Conservation (phyloP, 2,329 filamentous ascomycete species). For the Venturia oleaginea region DNA sequence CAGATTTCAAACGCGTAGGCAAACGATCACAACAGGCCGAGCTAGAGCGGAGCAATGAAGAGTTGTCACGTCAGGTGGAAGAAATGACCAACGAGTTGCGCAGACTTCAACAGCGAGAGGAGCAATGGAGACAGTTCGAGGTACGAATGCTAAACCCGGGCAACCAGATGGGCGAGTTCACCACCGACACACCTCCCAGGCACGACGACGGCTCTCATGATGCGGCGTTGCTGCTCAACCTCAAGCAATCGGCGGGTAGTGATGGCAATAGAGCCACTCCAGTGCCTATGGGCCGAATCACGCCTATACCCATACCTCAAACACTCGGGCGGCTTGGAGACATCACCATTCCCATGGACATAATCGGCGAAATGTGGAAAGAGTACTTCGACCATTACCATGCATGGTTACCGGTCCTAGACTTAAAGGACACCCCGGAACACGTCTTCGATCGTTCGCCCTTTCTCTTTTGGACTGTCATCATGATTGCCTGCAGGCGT, state of each 20-base stretch:
- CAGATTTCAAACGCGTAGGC: constrained; percentile 75
- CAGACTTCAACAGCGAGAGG: constrained; percentile 2
- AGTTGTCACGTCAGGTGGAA: constrained; percentile 46
- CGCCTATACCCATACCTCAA: constrained; percentile 30
- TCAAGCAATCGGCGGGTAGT: constrained; percentile 40
- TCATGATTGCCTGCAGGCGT: constrained; percentile 65
- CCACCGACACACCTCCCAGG: background rate
- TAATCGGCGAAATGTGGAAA: constrained; percentile 51
- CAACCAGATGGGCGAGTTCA: constrained; percentile 10
- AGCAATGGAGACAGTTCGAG: constrained; percentile 2
- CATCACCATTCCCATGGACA: constrained; percentile 33
- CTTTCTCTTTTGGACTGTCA: constrained; percentile 77
- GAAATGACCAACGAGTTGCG: constrained; percentile 42
- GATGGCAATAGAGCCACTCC: constrained; percentile 9
- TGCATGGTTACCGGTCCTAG: constrained; percentile 68
- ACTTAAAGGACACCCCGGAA: constrained; percentile 58
- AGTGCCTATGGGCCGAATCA: constrained; percentile 26
- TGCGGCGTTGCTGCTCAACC: constrained; percentile 56
- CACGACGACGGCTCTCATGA: constrained; percentile 48
- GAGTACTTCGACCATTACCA: constrained; percentile 72
- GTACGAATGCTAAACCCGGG: background rate
- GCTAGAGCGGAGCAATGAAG: constrained; percentile 51
- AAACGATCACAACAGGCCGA: constrained; percentile 78
- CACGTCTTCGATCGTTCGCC: constrained; percentile 68
- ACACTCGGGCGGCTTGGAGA: constrained; percentile 46